Percentiles rank a stretch among this genome's conserved stretches.
phyloP scores from a whole-genome alignment of 1,284 basidiomycete genomes.

The Pseudozyma sp. region DNA sequence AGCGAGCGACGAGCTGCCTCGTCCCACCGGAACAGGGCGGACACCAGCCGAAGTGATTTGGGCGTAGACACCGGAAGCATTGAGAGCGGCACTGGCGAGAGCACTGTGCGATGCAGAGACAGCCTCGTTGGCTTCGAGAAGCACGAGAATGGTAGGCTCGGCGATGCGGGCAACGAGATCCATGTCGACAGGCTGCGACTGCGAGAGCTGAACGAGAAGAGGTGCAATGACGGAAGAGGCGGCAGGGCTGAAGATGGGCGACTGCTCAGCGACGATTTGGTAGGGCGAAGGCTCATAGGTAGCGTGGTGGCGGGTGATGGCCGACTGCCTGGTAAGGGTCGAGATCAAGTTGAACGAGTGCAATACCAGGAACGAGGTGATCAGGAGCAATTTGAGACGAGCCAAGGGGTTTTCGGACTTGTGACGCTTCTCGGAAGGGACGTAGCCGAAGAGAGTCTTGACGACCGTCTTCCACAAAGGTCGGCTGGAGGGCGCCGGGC shows the following conservation, averaged over 20 bases:
- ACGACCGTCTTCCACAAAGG: conserved; percentile 55
- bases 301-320: conserved; percentile 74
- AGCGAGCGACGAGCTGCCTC: conserved; percentile 44
- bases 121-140: conserved; percentile 72
- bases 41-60: conserved; percentile 26
- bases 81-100: conserved; percentile 58
- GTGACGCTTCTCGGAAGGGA: conserved; percentile 73
- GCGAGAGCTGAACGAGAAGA: conserved; percentile 57
- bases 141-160: conserved; percentile 76
- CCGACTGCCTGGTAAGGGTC: conserved; percentile 82
- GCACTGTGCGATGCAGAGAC: conserved; percentile 38
- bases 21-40: conserved; percentile 28
- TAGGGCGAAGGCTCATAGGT: conserved; percentile 64
- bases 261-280: conserved; percentile 54
- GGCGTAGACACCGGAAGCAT: conserved; percentile 52
- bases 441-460: conserved; percentile 70
- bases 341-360: conserved; percentile 85
- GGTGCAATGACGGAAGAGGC: conserved; percentile 50
- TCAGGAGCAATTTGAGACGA: conserved; percentile 87
- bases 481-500: conserved; percentile 34
- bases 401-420: conserved; percentile 80
- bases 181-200: conserved; percentile 38
- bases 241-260: conserved; percentile 45
- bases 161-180: conserved; percentile 61
- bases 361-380: conserved; percentile 71